Evolutionary conservation across 78 protist genomes (phyloP), one percentile per base, ranked within the genome.

Genomic region (Guillardia theta): DNA sequence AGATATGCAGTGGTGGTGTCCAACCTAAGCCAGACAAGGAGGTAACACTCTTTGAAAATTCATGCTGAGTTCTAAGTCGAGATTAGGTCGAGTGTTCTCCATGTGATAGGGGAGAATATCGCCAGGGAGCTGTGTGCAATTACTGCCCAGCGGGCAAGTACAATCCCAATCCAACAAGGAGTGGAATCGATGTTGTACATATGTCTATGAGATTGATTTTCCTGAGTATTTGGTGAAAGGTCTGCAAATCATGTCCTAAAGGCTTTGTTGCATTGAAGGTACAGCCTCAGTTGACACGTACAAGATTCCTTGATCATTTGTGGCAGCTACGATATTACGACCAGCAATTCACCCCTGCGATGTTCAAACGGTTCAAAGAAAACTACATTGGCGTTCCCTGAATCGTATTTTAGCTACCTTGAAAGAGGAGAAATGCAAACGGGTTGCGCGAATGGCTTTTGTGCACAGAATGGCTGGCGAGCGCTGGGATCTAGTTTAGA

Each of bases 371-470:
- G n/a, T n/a, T n/a, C n/a, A n/a, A n/a, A n/a, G n/a, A n/a, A n/a
- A n/a, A n/a, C n/a, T n/a, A n/a, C n/a, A n/a, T n/a, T n/a, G n/a
- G n/a, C n/a, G n/a, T n/a, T n/a, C n/a, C n/a, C n/a, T n/a, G n/a
- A n/a, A n/a, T n/a, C n/a, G n/a, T n/a, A n/a, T n/a, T n/a, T n/a
- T n/a, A n/a, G n/a, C 12, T 43, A 43, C 45, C 33, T 78, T 27
- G 90, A 37, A 36, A 43, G 48, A 18, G 90, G 90, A 46, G 90
- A 43, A 10, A 43, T 78, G 90, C 21, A 27, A 22, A 78, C 90
- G 33, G 90, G 90, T 22, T 78, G 90, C 48, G 90, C 39, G 37
- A 78, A 78, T 48, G 90, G 90, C 1, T 78, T 78, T 48, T 78
- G 90, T 48, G 90, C 53, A 1, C 5, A 19, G 44, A 50, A 30